Conservation (phyloP, 2,329 filamentous ascomycete genomes). For the Fusarium subglutinans region DNA sequence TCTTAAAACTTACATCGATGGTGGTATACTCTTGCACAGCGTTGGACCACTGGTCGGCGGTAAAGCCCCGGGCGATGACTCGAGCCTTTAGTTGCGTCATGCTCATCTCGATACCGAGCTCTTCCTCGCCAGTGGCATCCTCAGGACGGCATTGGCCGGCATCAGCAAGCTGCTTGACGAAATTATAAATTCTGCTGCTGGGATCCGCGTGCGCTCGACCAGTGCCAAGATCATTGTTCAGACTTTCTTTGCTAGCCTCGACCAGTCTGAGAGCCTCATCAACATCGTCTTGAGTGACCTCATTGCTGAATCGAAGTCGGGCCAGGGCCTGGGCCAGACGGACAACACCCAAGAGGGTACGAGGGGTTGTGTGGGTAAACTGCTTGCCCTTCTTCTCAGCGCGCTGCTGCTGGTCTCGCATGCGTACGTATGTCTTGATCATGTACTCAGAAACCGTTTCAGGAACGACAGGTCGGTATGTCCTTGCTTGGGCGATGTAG, state of each 20-base stretch:
- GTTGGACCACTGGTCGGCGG: constrained; percentile 87
- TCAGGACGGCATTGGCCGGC: constrained; percentile 86
- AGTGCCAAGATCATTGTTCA: constrained; percentile 75
- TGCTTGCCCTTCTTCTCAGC: constrained; percentile 92
- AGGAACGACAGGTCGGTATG: constrained; percentile 87
- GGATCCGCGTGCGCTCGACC: constrained; percentile 77
- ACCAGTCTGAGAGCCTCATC: constrained; percentile 92
- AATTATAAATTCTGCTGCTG: constrained; percentile 91
- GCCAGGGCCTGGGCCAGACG: constrained; percentile 94
- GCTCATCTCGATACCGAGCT: constrained; percentile 74
- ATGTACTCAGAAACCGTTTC: constrained; percentile 93
- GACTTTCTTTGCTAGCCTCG: constrained; percentile 91
- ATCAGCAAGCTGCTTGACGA: constrained; percentile 88
- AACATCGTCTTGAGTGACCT: constrained; percentile 90
- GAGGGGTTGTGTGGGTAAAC: constrained; percentile 92
- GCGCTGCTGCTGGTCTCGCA: constrained; percentile 90
- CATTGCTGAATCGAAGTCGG: constrained; percentile 85
- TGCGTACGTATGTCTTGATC: constrained; percentile 93
- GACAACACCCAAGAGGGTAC: constrained; percentile 91
- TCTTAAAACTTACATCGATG: constrained; percentile 78
- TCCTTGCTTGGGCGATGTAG: constrained; percentile 92
- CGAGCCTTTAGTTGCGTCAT: constrained; percentile 89
- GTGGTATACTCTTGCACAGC: constrained; percentile 90
- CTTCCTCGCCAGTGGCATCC: constrained; percentile 64
- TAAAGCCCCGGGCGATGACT: constrained; percentile 96